A percentile compares a stretch with the other conserved stretches of the same genome.
Conservation (phyloP, 352 stramenopile genomes). For the Pythium scleroteichum region DNA sequence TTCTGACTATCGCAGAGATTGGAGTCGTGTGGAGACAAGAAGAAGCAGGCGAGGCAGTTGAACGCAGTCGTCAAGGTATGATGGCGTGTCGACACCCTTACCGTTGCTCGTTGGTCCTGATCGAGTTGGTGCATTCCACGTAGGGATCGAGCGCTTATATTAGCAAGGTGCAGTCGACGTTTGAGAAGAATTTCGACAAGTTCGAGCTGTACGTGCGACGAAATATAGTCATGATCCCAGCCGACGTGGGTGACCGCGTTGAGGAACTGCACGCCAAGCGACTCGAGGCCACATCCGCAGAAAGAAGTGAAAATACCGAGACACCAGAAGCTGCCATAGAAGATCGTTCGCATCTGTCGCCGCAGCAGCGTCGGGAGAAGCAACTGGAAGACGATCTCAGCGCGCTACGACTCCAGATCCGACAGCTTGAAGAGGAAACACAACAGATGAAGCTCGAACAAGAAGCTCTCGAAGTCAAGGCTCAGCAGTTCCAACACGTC, state of each 20-base stretch:
- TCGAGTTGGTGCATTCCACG: neutral
- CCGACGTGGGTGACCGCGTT: slow-evolving; percentile 44
- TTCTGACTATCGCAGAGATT: slow-evolving; percentile 18
- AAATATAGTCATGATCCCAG: slow-evolving; percentile 70
- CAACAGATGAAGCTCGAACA: slow-evolving; percentile 53
- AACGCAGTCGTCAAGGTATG: slow-evolving; percentile 64
- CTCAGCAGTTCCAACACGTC: slow-evolving; percentile 40
- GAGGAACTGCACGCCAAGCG: slow-evolving; percentile 39
- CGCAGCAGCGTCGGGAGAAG: slow-evolving; percentile 45
- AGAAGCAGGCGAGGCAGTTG: slow-evolving; percentile 59
- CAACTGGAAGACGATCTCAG: slow-evolving; percentile 40
- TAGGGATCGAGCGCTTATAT: slow-evolving; percentile 69
- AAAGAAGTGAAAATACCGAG: neutral
- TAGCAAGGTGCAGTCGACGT: slow-evolving; percentile 51
- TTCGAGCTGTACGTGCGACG: slow-evolving; percentile 78
- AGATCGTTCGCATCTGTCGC: slow-evolving; percentile 36
- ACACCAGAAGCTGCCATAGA: neutral
- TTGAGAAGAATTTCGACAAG: slow-evolving; percentile 85
- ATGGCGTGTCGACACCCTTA: neutral
- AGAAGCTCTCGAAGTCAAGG: slow-evolving; percentile 41
- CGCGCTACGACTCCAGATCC: slow-evolving; percentile 36
- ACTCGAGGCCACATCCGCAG: slow-evolving; percentile 4
- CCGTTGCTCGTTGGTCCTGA: too few relatives aligned
- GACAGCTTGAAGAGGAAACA: slow-evolving; percentile 26
- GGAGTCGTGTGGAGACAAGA: slow-evolving; percentile 54